Evolutionary conservation across 2,329 filamentous ascomycete genomes (phyloP), one percentile per base, ranked within the genome.

Genomic region (Clarireedia sp.): DNA sequence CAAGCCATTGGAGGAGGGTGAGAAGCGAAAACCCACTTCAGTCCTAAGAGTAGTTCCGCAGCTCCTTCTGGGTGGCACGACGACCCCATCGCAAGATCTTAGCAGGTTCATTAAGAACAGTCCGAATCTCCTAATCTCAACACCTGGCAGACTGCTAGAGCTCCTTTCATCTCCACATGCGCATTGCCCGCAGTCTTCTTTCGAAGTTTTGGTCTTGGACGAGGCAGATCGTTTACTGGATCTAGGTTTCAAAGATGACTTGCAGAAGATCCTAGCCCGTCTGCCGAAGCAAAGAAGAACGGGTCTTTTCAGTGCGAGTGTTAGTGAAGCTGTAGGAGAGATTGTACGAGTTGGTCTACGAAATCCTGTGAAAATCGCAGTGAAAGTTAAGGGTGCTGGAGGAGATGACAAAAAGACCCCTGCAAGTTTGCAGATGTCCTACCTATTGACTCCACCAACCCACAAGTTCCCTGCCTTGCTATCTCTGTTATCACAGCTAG

Each of bases 321-420:
- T 99, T n/a, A 94, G 87, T 64, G 94, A 97, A 68, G 94, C 94
- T 1, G 89, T 99, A 0, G 86, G 91, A 60, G 89, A 96, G 68
- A 87, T 99, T 54, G 90, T 99, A 51, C 82, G 91, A 37, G 90
- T 96, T 7, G 94, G 94, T 19, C 74, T 97, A 61, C 81, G 94
- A 38, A 97, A 99, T 70, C 94, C 94, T 0, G 91, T 96, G 65
- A 95, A 95, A 67, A 90, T 99, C 59, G 86, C 89, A 10, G 94
- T 97, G 51, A 94, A 92, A 65, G 94, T 99, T 52, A 94, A 91
- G 71, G 83, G 82, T 71, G 75, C 81, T 74, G 77, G 76, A 19
- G 89, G 87, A 19, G 84, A 92, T 60, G 92, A 97, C 69, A 87
- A 91, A 67, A 84, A 86, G 60, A 97, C 91, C 0, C 94, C 94